Percentiles rank a stretch among this genome's conserved stretches.
These are phyloP conservation scores for Debaryomycetaceae sp. DNA, from an alignment of 1,139 yeast species.

Conservation along the genomic window DNA sequence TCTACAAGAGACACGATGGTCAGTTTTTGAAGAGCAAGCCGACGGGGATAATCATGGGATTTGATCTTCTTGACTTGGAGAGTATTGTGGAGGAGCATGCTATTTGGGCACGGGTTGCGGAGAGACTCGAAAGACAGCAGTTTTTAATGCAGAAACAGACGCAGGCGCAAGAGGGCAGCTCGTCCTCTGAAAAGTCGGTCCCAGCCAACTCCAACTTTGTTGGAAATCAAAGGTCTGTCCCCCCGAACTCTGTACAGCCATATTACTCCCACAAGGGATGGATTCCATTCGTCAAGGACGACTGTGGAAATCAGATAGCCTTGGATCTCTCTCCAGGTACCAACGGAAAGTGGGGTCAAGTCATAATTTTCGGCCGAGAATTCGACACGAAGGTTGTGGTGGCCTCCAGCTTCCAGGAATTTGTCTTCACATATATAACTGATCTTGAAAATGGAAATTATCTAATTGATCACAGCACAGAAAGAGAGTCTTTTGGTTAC, in stretches of 20 bases:
- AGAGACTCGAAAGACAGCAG: conserved; percentile 44
- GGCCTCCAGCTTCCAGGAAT: conserved; percentile 55
- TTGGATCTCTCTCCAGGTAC: conserved; percentile 63
- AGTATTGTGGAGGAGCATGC: conserved; percentile 65
- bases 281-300: conserved; percentile 59
- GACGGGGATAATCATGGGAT: conserved; percentile 70
- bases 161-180: conserved; percentile 12
- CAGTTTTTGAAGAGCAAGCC: conserved; percentile 76
- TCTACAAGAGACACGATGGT: conserved; percentile 75
- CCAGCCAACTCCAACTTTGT: conserved; percentile 25
- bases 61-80: conserved; percentile 69
- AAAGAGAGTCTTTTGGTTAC: conserved; percentile 28
- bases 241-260: conserved; percentile 55
- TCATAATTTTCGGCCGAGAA: conserved; percentile 62
- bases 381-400: conserved; percentile 60
- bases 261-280: conserved; percentile 56
- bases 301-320: conserved; percentile 59
- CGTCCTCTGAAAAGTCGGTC: conserved; percentile 15
- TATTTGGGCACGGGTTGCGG: conserved; percentile 71
- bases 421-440: conserved; percentile 43
- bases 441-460: conserved; percentile 56
- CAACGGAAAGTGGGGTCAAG: conserved; percentile 58
- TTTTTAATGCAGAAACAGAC: conserved; percentile 29
- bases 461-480: conserved; percentile 45
- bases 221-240: conserved; percentile 53